Evolutionary conservation across 2,329 filamentous ascomycete genomes (phyloP).

Genomic region (Fusarium liriodendri): DNA sequence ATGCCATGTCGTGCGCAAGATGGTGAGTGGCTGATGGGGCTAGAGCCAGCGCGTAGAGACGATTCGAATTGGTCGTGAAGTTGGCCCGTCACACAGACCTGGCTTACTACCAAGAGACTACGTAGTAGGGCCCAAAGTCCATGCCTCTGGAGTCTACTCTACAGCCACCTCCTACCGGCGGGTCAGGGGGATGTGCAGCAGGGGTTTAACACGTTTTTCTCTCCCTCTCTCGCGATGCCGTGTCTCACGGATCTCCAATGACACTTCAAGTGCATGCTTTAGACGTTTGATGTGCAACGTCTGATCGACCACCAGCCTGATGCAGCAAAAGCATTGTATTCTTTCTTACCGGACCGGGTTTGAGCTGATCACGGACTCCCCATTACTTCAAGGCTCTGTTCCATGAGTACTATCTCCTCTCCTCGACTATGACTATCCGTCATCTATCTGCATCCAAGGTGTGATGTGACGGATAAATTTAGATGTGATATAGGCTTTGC

Average conservation of each 20-base stretch:
- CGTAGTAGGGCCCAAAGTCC: background rate
- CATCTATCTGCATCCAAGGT: slow-evolving; percentile 14
- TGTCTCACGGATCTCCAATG: slow-evolving; percentile 34
- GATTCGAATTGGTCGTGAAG: slow-evolving; percentile 34
- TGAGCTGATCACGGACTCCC: slow-evolving; percentile 26
- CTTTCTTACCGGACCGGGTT: slow-evolving; percentile 40
- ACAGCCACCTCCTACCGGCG: slow-evolving; percentile 24
- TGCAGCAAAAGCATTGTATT: slow-evolving; percentile 33
- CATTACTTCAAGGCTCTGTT: background rate
- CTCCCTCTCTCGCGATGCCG: background rate
- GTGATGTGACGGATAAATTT: slow-evolving; percentile 39
- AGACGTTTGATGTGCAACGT: slow-evolving; percentile 29
- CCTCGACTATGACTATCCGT: background rate
- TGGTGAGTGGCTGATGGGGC: slow-evolving; percentile 36
- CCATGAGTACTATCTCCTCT: background rate
- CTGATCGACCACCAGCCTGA: slow-evolving; percentile 36
- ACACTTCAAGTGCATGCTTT: slow-evolving; percentile 22
- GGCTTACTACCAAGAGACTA: background rate
- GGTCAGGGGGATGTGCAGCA: slow-evolving; percentile 43
- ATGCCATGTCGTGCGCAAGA: slow-evolving; percentile 23
- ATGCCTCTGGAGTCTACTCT: slow-evolving; percentile 11
- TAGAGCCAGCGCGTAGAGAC: slow-evolving; percentile 42
- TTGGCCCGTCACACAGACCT: slow-evolving; percentile 25
- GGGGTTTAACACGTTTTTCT: slow-evolving; percentile 34
- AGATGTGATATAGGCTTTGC: slow-evolving; percentile 29